Percentiles rank a stretch among this genome's conserved stretches.
These are phyloP conservation scores for Xerocomus nothofagi DNA, from an alignment of 1,284 basidiomycete species.

Conservation along the genomic window DNA sequence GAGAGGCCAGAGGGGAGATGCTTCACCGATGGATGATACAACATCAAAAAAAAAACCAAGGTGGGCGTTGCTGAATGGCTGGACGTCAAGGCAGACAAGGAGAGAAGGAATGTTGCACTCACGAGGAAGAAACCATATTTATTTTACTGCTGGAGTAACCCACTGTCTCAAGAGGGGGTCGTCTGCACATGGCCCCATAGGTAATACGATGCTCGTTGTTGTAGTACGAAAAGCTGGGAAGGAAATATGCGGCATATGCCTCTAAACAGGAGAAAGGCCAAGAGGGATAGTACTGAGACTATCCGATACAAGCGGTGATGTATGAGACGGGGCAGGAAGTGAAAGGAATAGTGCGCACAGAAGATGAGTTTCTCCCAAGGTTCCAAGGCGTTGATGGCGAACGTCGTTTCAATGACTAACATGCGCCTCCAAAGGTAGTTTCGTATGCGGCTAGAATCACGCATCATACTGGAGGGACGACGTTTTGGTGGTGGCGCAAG, in stretches of 20 bases:
- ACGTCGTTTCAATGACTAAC: conserved; percentile 53
- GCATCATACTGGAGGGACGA: conserved; percentile 5
- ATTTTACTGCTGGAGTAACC: conserved; percentile 32
- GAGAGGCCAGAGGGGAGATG: not conserved
- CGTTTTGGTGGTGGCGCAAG: not conserved
- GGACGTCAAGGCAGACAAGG: conserved; percentile 5
- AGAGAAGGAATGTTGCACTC: conserved; percentile 2
- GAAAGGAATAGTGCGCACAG: conserved; percentile 38
- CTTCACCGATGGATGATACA: conserved; percentile 9
- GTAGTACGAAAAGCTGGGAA: conserved; percentile 30
- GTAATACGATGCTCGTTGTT: conserved; percentile 35
- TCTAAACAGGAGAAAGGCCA: conserved; percentile 31
- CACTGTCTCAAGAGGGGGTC: conserved; percentile 32
- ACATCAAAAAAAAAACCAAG: conserved; percentile 5
- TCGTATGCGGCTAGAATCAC: conserved; percentile 26
- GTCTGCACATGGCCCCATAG: conserved; percentile 31
- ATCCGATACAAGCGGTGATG: not conserved
- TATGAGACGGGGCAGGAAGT: not conserved
- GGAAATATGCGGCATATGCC: conserved; percentile 31
- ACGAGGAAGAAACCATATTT: conserved; percentile 21
- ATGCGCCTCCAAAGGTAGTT: conserved; percentile 47
- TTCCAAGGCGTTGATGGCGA: conserved; percentile 53
- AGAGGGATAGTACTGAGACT: conserved; percentile 32
- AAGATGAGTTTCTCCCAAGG: conserved; percentile 61
- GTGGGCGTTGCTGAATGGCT: not conserved